Conservation (phyloP, 2,329 filamentous ascomycete genomes). For the Aschersonia sp. region DNA sequence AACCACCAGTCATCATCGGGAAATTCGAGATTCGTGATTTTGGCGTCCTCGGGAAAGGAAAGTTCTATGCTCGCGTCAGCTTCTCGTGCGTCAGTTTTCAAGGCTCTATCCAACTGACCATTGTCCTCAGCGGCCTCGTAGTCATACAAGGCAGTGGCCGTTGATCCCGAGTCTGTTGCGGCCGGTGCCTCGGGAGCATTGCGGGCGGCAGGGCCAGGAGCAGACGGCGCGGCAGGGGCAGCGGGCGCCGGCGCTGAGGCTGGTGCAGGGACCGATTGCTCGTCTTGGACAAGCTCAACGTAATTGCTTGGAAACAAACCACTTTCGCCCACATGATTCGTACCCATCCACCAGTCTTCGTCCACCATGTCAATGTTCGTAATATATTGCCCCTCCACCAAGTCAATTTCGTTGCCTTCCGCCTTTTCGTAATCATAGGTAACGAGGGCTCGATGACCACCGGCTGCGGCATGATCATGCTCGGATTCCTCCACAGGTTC, state of each 20-base stretch:
- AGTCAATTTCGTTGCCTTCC: constrained; percentile 90
- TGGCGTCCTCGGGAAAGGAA: constrained; percentile 82
- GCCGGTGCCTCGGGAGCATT: constrained; percentile 23
- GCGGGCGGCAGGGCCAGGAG: constrained; percentile 8
- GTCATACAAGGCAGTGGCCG: constrained; percentile 79
- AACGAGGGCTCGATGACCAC: constrained; percentile 60
- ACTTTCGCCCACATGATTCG: constrained; percentile 67
- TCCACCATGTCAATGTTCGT: constrained; percentile 95
- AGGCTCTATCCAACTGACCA: constrained; percentile 25
- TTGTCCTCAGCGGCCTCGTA: constrained; percentile 98
- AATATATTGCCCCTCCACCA: constrained; percentile 76
- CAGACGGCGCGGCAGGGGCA: constrained; percentile 19
- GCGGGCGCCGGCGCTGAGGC: constrained; percentile 11
- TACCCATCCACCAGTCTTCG: constrained; percentile 97
- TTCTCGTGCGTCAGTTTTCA: no score
- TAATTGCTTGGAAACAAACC: constrained; percentile 97
- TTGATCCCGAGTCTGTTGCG: constrained; percentile 36
- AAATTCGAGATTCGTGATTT: constrained; percentile 74
- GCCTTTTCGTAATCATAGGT: constrained; percentile 97
- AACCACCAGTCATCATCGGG: constrained; percentile 99
- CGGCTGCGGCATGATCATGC: constrained; percentile 17
- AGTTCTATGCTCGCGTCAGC: constrained; percentile 32
- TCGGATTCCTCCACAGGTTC: constrained; percentile 15
- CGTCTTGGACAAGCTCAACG: constrained; percentile 66
- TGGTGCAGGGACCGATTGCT: constrained; percentile 16